These are phyloP conservation scores for Crithidia acanthocephali DNA, from an alignment of 208 protist genomes.

Conservation along the genomic window DNA sequence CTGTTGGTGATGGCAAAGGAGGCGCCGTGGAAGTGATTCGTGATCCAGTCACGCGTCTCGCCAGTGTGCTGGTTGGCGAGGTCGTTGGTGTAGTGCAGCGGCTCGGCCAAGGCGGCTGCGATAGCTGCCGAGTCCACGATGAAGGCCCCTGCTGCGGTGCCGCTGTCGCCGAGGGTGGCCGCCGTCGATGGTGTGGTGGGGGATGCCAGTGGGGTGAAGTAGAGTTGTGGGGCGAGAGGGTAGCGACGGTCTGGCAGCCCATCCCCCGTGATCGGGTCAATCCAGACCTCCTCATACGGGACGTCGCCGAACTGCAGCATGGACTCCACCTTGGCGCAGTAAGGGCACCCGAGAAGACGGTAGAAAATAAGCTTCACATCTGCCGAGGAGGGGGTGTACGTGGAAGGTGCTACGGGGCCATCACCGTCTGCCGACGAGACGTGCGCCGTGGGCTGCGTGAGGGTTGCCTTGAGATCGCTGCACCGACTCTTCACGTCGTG, in stretches of 20 bases:
- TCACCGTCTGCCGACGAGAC: not conserved
- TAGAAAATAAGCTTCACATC: constrained; percentile 69
- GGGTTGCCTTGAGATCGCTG: constrained; percentile 14
- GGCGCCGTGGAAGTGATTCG: constrained; percentile 66
- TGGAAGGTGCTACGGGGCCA: not conserved
- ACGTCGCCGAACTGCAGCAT: constrained; percentile 72
- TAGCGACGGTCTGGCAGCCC: constrained; percentile 74
- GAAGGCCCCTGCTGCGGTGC: constrained; percentile 17
- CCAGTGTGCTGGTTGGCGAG: constrained; percentile 48
- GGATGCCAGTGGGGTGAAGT: constrained; percentile 35
- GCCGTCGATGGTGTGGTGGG: not conserved
- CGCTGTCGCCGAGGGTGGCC: not conserved
- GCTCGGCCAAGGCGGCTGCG: constrained; percentile 46
- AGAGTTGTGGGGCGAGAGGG: constrained; percentile 74
- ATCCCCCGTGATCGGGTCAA: constrained; percentile 73
- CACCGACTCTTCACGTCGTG: constrained; percentile 21
- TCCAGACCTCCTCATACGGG: constrained; percentile 62
- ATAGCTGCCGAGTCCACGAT: constrained; percentile 77
- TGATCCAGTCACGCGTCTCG: constrained; percentile 72
- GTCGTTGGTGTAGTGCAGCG: constrained; percentile 58
- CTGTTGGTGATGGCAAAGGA: constrained; percentile 75
- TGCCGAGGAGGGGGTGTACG: constrained; percentile 19
- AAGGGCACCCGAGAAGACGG: constrained; percentile 81
- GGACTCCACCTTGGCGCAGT: constrained; percentile 85
- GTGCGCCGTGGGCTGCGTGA: constrained; percentile 1